Base-by-base conservation (phyloP, 495 filamentous ascomycete species). In the Tuber borchii region DNA sequence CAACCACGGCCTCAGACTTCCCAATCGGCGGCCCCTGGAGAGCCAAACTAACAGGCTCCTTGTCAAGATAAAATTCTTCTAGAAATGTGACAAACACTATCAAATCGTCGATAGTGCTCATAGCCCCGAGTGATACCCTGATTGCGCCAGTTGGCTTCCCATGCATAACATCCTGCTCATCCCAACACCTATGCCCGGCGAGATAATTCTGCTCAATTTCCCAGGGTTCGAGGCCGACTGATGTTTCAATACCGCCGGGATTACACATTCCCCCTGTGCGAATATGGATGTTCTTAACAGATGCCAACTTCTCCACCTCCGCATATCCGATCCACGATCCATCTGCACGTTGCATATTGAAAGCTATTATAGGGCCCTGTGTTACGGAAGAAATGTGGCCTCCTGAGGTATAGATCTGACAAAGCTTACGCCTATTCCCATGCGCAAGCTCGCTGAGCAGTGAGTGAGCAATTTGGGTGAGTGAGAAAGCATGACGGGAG, bases 81-180 rank as follows among this genome's bases (percentile, higher is more conserved):
- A 97, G 80, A 74, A 97, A 97, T 1, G 83, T 83, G 16, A 93
- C 79, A 56, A 97, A 90, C 0, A 83, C 85, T 70, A 91, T 85
- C 14, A 97, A 88, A 80, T 98, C 95, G n/a, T 84, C 86, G 45
- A 90, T 82, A 44, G 89, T 95, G 77, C 91, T 97, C 92, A 95
- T 95, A 1, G 94, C 93, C 8, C 95, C 95, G 1, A 97, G 84
- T 79, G 94, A 97, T 44, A 89, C 88, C 65, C 95, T 87, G 68
- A 97, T 87, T n/a, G 96, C 88, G 0, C 95, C 95, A 0, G 94
- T 97, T 12, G 94, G 93, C 72, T 92, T 94, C 7, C 93, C 94
- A 37, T 88, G 86, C 75, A 96, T 88, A 69, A 95, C 87, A 73
- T 97, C 94, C 74, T 92, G 89, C 22, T 93, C 93, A 74, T 91